Base-by-base conservation (phyloP, 2,329 filamentous ascomycete genomes). In the Monilinia fructigena region DNA sequence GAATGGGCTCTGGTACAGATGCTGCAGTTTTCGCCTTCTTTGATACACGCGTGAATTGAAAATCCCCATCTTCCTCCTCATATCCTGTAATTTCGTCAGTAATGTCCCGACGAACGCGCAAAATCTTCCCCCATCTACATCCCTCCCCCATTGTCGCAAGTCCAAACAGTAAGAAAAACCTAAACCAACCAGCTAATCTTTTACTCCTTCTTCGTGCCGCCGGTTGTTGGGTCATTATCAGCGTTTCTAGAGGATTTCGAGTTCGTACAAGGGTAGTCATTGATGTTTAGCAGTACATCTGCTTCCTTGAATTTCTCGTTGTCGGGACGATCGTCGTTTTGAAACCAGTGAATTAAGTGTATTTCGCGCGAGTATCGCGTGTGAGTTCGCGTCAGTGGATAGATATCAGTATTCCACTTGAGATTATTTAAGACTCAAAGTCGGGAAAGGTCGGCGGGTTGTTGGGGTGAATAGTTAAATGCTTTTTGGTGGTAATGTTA, bases 51-150 rank as follows among this genome's bases (percentile, higher is more conserved):
- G 88, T 86, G 76, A 93, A 93, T 67, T 86, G 82, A 73, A 93
- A 93, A 69, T 91, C 91, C 73, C 90, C 90, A 79, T 91, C 88
- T 74, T 90, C 85, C 77, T 93, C 90, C 73, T 91, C 89, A 72
- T 89, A 89, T 69, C 78, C 82, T 80, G 65, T 54, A 31, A 48
- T 50, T 50, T 20, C 38, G 65, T 68, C 56, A 71, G 68, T 58
- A 66, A 63, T n/a, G 28, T 20, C 47, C 38, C 18, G 18, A 31
- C n/a, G 20, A 20, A 66, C 65, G 47, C 66, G 61, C 65, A 56
- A 60, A 48, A 54, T 12, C 16, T 12, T 10, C 31, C 31, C 31
- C 31, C 5, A 35, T 35, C 31, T 35, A 35, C 31, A 35, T 55
- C 54, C 47, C 28, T 61, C 55, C 42, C 26, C 58, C 31, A 61